A percentile compares a stretch with the other conserved stretches of the same genome.
These are phyloP conservation scores for Angomonas ambiguus DNA, from an alignment of 208 protist species.

Conservation along the genomic window DNA sequence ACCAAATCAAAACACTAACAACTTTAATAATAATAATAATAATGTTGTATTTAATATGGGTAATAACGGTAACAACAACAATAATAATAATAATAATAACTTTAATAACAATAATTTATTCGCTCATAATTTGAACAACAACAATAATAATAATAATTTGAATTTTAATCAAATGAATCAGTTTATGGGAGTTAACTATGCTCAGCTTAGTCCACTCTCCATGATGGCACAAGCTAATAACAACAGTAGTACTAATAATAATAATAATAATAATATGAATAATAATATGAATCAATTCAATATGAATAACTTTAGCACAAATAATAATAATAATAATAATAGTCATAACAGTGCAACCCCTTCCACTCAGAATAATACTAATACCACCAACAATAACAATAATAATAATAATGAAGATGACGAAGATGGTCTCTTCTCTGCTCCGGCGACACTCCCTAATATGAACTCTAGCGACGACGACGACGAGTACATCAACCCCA, in stretches of 20 bases:
- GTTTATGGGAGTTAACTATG: too few species aligned
- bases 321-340: not conserved
- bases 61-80: not conserved
- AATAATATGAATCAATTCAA: too few species aligned
- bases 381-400: conserved; percentile 21
- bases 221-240: not conserved
- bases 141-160: not conserved
- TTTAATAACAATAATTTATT: conserved; percentile 1
- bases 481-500: conserved; percentile 3
- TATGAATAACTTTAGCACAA: too few species aligned
- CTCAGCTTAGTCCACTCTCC: too few species aligned
- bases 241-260: not conserved
- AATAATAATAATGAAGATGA: conserved; percentile 29
- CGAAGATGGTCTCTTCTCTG: conserved; percentile 20
- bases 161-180: too few species aligned
- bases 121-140: too few species aligned
- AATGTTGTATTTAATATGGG: not conserved
- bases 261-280: too few species aligned
- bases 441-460: conserved; percentile 23
- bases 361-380: conserved; percentile 2
- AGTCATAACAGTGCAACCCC: not conserved
- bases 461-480: conserved; percentile 17
- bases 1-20: not conserved
- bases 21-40: not conserved
- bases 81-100: not conserved